Base-by-base conservation (phyloP, 305 asterid species). In the Rubia tinctorum region DNA sequence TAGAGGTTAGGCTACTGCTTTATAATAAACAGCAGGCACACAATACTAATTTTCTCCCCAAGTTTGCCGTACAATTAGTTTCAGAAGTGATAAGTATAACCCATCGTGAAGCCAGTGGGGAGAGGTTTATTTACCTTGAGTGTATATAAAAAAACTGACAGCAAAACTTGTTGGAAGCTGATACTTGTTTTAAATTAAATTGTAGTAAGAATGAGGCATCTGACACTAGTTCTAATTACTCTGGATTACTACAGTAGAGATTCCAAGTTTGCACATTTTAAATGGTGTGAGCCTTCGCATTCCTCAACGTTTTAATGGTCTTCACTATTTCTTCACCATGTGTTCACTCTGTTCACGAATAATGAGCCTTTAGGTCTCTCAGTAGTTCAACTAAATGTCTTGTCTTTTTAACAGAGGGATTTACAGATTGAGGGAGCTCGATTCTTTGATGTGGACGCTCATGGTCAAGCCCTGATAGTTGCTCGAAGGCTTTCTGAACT, bases 371-470 rank as follows among this genome's bases (percentile, higher is more conserved):
- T 59, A 42, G 78, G 34, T 39, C 49, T 69, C 64, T 51, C 30
- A 4, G 23, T 8, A 69, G 9, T 8, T 43, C 7, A 37, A 34
- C n/a, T 30, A 51, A 30, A 40, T 69, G 70, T 39, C 39, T 77
- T 34, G 64, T 60, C 42, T 60, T 76, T 74, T 81, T 80, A 83
- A 78, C 78, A 95, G 99, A 74, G 77, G 71, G 89, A 86, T 44
- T 80, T 86, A 77, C 88, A 77, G 80, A 82, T 92, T 61, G 90
- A 83, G 74, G 97, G 93, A 72, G 98, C 95, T 49, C 92, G 98
- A 58, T 83, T 95, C 71, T 92, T 95, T 76, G 97, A 87, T 79
- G 76, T 92, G 74, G 97, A 92, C 84, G 61, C 82, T 78, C 77
- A 73, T 69, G 76, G 85, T 80, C 83, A 92, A 71, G 66, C 71